Evolutionary conservation across 1,284 basidiomycete species (phyloP), one percentile per base, ranked within the genome.

Genomic region (Paramarasmius palmivorus): DNA sequence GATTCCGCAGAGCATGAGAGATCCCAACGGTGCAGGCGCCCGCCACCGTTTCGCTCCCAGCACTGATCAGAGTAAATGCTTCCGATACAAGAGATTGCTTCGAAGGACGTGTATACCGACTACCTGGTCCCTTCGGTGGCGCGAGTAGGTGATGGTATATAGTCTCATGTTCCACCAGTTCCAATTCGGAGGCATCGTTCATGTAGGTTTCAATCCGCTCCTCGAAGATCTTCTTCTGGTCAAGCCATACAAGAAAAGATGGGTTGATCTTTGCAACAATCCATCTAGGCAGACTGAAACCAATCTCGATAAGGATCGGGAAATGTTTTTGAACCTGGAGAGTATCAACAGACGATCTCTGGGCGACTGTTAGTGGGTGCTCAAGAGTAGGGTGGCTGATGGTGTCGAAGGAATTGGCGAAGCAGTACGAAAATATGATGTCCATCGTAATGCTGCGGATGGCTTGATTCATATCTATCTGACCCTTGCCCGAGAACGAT

Each of bases 141-240:
- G 52, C 58, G 29, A 66, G 56, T n/a, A 62, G 58, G 56, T 56
- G 65, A 52, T 60, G 69, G 59, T 61, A 70, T 49, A 65, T 66
- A 46, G 61, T 68, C 52, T 55, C 67, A 57, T 64, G 66, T 45
- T 56, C 60, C 39, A 55, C 60, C 49, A 51, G 42, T 3, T 55
- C 46, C 1, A 70, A 52, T 14, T 58, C 45, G 9, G 50, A 52
- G 1, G 62, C 61, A 41, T 73, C 62, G 12, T 61, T 60, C 12
- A 73, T 45, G 38, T 73, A 63, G 9, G 61, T 60, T 26, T 71
- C 65, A 34, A 75, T 67, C 51, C 71, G 71, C 0, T 53, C 49
- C n/a, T 58, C 61, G 54, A 69, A 59, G 50, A 64, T 60, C 26
- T 56, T 56, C 29, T 36, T 54, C 47, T 22, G 39, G 10, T 40